These are phyloP conservation scores for Patellaria atrata DNA, from an alignment of 495 filamentous ascomycete genomes.

Conservation along the genomic window DNA sequence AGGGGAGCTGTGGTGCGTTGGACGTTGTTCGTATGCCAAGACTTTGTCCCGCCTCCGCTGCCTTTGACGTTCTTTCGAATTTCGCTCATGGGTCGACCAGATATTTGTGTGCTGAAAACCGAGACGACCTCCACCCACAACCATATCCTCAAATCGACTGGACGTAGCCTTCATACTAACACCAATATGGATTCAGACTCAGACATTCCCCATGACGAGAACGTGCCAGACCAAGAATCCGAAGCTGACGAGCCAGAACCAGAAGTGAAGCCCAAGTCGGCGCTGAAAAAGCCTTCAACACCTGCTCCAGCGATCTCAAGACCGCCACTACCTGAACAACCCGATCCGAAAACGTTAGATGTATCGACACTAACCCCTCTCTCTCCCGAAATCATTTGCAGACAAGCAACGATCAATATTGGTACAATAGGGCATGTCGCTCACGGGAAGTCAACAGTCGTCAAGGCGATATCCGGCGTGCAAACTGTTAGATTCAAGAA, in stretches of 20 bases:
- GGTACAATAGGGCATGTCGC: slow-evolving; percentile 98
- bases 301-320: slow-evolving; percentile 38
- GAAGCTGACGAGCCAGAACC: slow-evolving; percentile 23
- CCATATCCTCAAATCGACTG: no score
- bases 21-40: no score
- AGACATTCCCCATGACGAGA: slow-evolving; percentile 23
- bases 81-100: no score
- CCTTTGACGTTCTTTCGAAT: no score
- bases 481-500: slow-evolving; percentile 99
- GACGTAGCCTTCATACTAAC: no score
- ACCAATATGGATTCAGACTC: slow-evolving; percentile 21
- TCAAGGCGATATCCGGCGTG: slow-evolving; percentile 96
- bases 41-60: no score
- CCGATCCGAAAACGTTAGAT: slow-evolving; percentile 74
- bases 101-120: no score
- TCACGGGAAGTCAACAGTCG: slow-evolving; percentile 95
- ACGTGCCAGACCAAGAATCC: slow-evolving; percentile 18
- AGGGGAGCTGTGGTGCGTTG: no score
- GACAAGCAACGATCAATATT: slow-evolving; percentile 98
- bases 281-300: slow-evolving; percentile 46
- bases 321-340: slow-evolving; percentile 64
- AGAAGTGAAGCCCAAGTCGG: slow-evolving; percentile 42
- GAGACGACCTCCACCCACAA: no score
- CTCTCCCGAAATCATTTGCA: slow-evolving; percentile 88
- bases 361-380: slow-evolving; percentile 63